Base-by-base conservation (phyloP, 2,329 filamentous ascomycete species). In the Fusarium drepaniforme region DNA sequence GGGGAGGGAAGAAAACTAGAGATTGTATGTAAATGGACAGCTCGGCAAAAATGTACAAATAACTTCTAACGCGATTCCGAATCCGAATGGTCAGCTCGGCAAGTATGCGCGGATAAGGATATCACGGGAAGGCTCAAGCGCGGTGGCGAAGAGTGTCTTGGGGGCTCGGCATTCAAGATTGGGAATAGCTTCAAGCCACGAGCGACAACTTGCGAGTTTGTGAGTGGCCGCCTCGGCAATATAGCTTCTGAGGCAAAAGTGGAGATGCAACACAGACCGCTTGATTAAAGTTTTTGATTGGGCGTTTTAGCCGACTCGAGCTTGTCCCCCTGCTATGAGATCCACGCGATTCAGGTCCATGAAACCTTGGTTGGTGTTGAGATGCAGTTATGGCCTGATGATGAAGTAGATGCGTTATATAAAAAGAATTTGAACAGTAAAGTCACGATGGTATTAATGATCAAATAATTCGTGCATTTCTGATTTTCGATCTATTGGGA, bases 41-140 rank as follows among this genome's bases (percentile, higher is more conserved):
- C 18, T 78, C 75, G 75, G 75, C 73, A 71, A 35, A 35, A 35
- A 71, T 40, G 23, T 5, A 40, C 15, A 40, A 25, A 40, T 25
- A 40, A 13, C 15, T 37, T 37, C 35, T 40, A 25, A 59, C 11
- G 23, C 6, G 15, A 28, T 38, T 15, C 56, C 35, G 35, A 59
- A 23, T 59, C 56, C 35, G 35, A 59, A 23, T 59, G 56, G 56
- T 25, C 56, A 25, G 21, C 35, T 59, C 56, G 56, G 56, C 56
- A 38, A 38, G 35, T 35, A 23, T 15, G 35, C 23, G 51, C 51
- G 51, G 49, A 56, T 33, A 56, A 33, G 28, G 5, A 35, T 5
- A 33, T 56, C 3, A 3, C 28, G 51, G 30, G 30, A 3, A 5
- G 3, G 3, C 28, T 33, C 28, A 33, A 56, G 28, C 28, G 18